Conservation (phyloP, 768 basidiomycete genomes). For the Sporobolomyces phaffii region DNA sequence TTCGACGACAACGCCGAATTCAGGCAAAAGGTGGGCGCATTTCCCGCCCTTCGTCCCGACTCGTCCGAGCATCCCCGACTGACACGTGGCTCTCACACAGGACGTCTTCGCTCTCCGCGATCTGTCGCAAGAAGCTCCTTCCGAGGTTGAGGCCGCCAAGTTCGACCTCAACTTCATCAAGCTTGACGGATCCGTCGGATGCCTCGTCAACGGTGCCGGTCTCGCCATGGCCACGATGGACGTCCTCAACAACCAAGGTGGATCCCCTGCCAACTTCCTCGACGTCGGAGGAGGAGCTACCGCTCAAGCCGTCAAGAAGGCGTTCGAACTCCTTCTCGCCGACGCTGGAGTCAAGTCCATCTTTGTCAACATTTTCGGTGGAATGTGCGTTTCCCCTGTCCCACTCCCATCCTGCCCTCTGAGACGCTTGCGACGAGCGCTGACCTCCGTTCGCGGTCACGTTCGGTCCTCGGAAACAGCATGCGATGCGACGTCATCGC, state of each 20-base stretch:
- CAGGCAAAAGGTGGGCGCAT: conserved; percentile 62
- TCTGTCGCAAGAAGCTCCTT: conserved; percentile 88
- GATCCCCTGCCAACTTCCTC: conserved; percentile 95
- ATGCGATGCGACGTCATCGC: conserved; percentile 99
- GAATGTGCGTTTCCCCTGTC: conserved; percentile 49
- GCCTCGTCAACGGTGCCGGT: conserved; percentile 96
- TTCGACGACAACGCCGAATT: conserved; percentile 99
- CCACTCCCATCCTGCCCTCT: too few species aligned
- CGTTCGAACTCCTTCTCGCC: conserved; percentile 85
- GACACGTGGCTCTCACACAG: conserved; percentile 43
- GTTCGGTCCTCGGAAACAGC: conserved; percentile 59
- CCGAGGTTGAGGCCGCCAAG: conserved; percentile 95
- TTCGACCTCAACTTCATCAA: conserved; percentile 97
- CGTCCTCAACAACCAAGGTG: conserved; percentile 90
- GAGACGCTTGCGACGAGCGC: too few species aligned
- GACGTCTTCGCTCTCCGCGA: conserved; percentile 86
- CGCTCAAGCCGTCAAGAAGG: conserved; percentile 99
- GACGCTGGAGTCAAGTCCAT: conserved; percentile 95
- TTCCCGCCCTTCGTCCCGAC: not conserved
- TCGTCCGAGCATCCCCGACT: too few species aligned
- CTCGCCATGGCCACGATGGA: conserved; percentile 99
- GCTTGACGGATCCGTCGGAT: conserved; percentile 92
- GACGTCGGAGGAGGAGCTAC: conserved; percentile 98
- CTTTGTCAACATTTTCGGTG: conserved; percentile 97
- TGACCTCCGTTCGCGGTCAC: too few species aligned